These are phyloP conservation scores for Chlamydomonas sp. DNA, from an alignment of 139 green algal genomes.

Conservation along the genomic window DNA sequence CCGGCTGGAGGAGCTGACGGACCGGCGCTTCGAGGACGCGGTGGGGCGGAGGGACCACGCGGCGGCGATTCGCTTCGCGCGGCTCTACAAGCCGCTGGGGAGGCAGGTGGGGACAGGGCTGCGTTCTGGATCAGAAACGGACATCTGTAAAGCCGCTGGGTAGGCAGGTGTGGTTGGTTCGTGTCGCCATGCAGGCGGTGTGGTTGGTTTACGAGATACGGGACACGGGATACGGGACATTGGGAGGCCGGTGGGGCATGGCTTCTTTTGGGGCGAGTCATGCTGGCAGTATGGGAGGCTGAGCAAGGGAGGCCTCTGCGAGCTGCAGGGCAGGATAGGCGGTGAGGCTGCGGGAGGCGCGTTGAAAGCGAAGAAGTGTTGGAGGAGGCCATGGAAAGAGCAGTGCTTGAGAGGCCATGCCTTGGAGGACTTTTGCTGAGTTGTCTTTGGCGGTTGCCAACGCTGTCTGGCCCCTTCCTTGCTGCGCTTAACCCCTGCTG, in stretches of 20 bases:
- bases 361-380: too few species aligned
- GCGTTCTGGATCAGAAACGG: background rate
- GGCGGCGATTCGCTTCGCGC: constrained; percentile 79
- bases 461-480: background rate
- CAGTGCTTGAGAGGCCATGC: too few species aligned
- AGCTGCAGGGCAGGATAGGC: too few species aligned
- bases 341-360: too few species aligned
- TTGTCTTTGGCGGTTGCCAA: too few species aligned
- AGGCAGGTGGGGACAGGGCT: constrained; percentile 50
- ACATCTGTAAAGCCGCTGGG: background rate
- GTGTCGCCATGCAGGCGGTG: background rate
- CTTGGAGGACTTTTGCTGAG: too few species aligned
- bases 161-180: background rate
- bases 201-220: too few species aligned
- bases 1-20: constrained; percentile 75
- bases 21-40: constrained; percentile 67
- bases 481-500: background rate
- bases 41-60: constrained; percentile 66
- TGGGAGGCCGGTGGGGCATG: background rate
- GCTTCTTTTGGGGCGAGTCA: too few species aligned
- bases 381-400: too few species aligned
- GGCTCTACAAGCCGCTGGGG: constrained; percentile 83
- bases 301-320: too few species aligned
- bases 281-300: too few species aligned
- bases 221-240: too few species aligned